These are phyloP conservation scores for Plasmodium adleri DNA, from an alignment of 169 alveolate genomes.

Conservation along the genomic window DNA sequence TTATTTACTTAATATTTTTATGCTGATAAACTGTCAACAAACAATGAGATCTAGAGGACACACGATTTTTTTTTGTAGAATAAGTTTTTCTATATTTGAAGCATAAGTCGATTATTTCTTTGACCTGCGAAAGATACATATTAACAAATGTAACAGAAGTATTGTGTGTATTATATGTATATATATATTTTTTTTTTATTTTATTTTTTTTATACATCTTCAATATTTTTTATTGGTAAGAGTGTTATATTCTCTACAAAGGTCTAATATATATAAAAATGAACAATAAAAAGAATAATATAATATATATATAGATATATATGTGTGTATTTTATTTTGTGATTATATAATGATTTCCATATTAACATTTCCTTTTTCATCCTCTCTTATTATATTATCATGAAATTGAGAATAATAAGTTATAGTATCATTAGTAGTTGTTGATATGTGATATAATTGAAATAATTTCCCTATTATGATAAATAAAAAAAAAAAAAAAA, in stretches of 20 bases:
- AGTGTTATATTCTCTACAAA: slow-evolving; percentile 61
- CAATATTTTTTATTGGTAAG: slow-evolving; percentile 59
- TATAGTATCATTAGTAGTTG: slow-evolving; percentile 45
- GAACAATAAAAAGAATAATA: neutral
- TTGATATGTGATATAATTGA: slow-evolving; percentile 54
- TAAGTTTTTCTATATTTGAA: slow-evolving; percentile 69
- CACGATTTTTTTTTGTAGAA: slow-evolving; percentile 71
- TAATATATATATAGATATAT: neutral
- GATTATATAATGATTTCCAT: slow-evolving; percentile 8
- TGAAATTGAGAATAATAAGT: slow-evolving; percentile 49
- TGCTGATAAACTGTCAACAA: slow-evolving; percentile 60
- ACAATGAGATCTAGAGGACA: slow-evolving; percentile 75
- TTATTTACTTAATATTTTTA: slow-evolving; percentile 11
- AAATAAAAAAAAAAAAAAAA: neutral
- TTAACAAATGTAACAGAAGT: neutral
- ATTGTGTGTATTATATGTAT: neutral
- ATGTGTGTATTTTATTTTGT: neutral
- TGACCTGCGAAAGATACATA: slow-evolving; percentile 15
- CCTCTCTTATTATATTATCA: slow-evolving; percentile 67
- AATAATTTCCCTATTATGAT: slow-evolving; percentile 39
- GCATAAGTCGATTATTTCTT: slow-evolving; percentile 39
- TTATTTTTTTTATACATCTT: slow-evolving; percentile 24
- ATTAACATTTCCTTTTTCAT: slow-evolving; percentile 70
- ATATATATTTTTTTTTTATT: neutral
- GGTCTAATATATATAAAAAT: slow-evolving; percentile 22